These are phyloP conservation scores for Xylariales sp. DNA, from an alignment of 2,329 filamentous ascomycete species.

Conservation along the genomic window DNA sequence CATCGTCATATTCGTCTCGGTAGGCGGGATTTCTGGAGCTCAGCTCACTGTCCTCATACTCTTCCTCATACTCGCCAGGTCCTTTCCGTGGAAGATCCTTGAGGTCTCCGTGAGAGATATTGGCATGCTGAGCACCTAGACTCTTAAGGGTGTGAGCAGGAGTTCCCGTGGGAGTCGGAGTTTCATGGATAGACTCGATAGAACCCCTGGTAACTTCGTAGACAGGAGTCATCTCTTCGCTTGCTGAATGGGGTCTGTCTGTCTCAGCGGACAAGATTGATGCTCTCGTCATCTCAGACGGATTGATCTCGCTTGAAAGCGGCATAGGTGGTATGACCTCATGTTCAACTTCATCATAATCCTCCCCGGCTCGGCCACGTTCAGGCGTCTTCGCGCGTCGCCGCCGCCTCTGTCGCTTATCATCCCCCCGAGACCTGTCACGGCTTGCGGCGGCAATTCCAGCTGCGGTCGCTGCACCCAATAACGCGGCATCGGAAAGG, in stretches of 20 bases:
- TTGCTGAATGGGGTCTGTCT: conserved; percentile 66
- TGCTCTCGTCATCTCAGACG: conserved; percentile 81
- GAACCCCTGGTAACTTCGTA: conserved; percentile 64
- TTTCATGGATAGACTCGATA: conserved; percentile 46
- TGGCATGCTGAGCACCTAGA: conserved; percentile 64
- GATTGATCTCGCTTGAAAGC: conserved; percentile 77
- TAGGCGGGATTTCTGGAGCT: conserved; percentile 35
- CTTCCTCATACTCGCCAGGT: conserved; percentile 35
- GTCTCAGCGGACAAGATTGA: conserved; percentile 82
- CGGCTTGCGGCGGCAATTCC: conserved; percentile 31
- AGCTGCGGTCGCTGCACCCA: conserved; percentile 39
- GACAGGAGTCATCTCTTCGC: conserved; percentile 55
- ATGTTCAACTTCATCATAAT: conserved; percentile 48
- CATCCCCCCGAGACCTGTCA: conserved; percentile 38
- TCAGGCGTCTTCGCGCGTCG: conserved; percentile 47
- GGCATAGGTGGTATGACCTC: conserved; percentile 75
- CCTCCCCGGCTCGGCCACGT: conserved; percentile 42
- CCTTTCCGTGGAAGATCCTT: conserved; percentile 48
- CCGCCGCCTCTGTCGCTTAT: conserved; percentile 48
- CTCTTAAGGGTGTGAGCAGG: conserved; percentile 48
- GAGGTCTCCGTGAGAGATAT: conserved; percentile 56
- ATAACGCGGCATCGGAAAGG: conserved; percentile 32
- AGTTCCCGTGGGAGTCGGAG: conserved; percentile 57
- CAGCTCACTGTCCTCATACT: conserved; percentile 44
- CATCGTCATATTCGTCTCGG: conserved; percentile 33